Base-by-base conservation (phyloP, 1,284 basidiomycete species). In the Irpex sp. region DNA sequence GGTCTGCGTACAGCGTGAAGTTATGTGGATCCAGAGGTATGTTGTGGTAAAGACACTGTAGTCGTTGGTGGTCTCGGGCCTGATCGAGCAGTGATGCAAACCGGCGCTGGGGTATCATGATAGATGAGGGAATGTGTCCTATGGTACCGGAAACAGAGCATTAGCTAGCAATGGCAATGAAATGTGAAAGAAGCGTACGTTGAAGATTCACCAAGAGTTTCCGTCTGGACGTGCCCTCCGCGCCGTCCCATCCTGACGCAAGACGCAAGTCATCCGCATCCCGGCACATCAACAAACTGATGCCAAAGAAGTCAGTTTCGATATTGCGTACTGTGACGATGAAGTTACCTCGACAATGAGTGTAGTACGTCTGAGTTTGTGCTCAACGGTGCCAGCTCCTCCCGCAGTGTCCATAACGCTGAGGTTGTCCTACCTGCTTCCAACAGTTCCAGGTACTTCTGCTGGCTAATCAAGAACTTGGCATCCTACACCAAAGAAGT, bases 361-460 rank as follows among this genome's bases (percentile, higher is more conserved):
- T 95, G 93, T 57, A 97, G 76, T 65, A 90, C 85, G 61, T 94
- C 92, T 26, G 90, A 78, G 72, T 93, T 89, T 50, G 86, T 83
- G 63, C 89, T 86, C 59, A 92, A 75, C 54, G 93, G 90, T 1
- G 95, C 93, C 35, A 99, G 80, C 72, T 96, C 94, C 66, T 90
- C 88, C 59, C 97, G 86, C 57, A 99, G 79, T 3, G 97, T 91
- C 47, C 89, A 84, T 47, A 99, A 78, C 8, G 97, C 97, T 68
- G 86, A 84, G 60, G 93, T 92, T 9, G 88, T 91, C 75, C 90
- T 89, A 65, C 86, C 84, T 1, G 86, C 82, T 71, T 98, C 97
- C 57, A 99, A 81, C n/a, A 94, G 81, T 73, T 99, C 97, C 51
- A 99, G 83, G 75, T 98, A 99, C 77, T 97, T 96, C 82, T 99